Evolutionary conservation across 176 grass and related monocot species (phyloP).

Genomic region (Zoysia pacifica): DNA sequence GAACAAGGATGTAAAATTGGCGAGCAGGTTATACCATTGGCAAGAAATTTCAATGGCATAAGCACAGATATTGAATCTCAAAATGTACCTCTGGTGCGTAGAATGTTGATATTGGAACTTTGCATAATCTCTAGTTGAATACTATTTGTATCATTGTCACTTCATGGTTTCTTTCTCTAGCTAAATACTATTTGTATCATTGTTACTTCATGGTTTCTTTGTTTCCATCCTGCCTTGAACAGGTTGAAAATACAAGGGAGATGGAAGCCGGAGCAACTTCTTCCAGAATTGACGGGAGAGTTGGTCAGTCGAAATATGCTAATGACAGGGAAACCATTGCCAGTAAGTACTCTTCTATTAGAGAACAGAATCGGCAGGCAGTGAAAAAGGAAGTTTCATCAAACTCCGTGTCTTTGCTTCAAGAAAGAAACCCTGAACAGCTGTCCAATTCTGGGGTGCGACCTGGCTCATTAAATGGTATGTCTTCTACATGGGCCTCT

Average conservation of each 20-base stretch:
- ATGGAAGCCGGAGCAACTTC: constrained; percentile 53
- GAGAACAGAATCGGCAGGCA: constrained; percentile 63
- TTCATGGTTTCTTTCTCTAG: background rate
- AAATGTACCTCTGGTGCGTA: constrained; percentile 49
- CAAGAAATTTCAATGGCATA: constrained; percentile 83
- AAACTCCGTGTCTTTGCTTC: constrained; percentile 72
- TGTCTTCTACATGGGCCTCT: constrained; percentile 79
- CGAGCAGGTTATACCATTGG: constrained; percentile 93
- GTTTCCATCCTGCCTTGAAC: constrained; percentile 19
- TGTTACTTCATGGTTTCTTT: constrained; percentile 4
- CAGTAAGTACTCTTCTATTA: constrained; percentile 78
- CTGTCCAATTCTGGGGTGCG: constrained; percentile 31
- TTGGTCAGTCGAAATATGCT: constrained; percentile 55
- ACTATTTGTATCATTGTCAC: background rate
- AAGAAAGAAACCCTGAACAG: constrained; percentile 54
- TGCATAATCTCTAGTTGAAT: background rate
- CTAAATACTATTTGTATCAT: background rate
- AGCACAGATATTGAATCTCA: constrained; percentile 76
- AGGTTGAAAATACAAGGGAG: constrained; percentile 67
- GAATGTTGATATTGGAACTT: constrained; percentile 15
- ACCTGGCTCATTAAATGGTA: constrained; percentile 36
- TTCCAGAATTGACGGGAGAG: constrained; percentile 51
- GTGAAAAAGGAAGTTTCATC: constrained; percentile 59
- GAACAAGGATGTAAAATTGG: constrained; percentile 96
- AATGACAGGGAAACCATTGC: constrained; percentile 65